Conservation (phyloP, 2,329 filamentous ascomycete genomes). For the Phaeosphaeriaceae sp. region DNA sequence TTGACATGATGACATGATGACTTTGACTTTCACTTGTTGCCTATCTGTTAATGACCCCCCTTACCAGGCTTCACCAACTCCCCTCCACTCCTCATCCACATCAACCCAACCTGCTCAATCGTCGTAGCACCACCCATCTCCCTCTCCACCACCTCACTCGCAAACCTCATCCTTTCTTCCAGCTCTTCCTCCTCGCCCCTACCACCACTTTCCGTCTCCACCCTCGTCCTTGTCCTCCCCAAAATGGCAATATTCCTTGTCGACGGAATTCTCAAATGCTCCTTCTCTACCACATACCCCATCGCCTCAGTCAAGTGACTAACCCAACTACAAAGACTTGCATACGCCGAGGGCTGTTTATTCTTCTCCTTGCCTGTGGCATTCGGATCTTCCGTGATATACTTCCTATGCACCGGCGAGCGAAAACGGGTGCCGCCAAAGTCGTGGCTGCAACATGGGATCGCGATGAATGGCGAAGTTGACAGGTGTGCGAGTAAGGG, state of each 20-base stretch:
- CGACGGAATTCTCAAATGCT: constrained; percentile 89
- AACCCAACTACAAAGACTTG: constrained; percentile 82
- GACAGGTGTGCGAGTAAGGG: constrained; percentile 82
- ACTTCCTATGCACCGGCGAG: constrained; percentile 52
- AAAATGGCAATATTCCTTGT: constrained; percentile 86
- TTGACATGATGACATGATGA: too few species aligned
- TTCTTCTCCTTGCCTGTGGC: constrained; percentile 30
- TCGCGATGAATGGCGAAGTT: constrained; percentile 82
- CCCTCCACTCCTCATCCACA: constrained; percentile 61
- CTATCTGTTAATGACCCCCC: constrained; percentile 48
- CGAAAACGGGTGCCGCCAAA: constrained; percentile 78
- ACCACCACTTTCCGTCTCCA: constrained; percentile 32
- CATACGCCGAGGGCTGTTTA: constrained; percentile 74
- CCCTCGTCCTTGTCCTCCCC: constrained; percentile 59
- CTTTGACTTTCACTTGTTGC: too few species aligned
- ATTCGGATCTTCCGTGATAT: constrained; percentile 22
- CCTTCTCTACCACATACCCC: constrained; percentile 79
- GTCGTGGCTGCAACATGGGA: constrained; percentile 93
- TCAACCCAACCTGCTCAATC: constrained; percentile 52
- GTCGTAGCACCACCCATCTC: constrained; percentile 52
- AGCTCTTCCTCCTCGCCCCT: constrained; percentile 61
- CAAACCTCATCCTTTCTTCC: constrained; percentile 65
- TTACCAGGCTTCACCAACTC: constrained; percentile 54
- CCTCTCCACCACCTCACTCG: constrained; percentile 66
- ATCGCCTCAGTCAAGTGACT: constrained; percentile 72